Evolutionary conservation across 2,329 filamentous ascomycete species (phyloP), one percentile per base, ranked within the genome.

Genomic region (Stagonosporopsis tanaceti): DNA sequence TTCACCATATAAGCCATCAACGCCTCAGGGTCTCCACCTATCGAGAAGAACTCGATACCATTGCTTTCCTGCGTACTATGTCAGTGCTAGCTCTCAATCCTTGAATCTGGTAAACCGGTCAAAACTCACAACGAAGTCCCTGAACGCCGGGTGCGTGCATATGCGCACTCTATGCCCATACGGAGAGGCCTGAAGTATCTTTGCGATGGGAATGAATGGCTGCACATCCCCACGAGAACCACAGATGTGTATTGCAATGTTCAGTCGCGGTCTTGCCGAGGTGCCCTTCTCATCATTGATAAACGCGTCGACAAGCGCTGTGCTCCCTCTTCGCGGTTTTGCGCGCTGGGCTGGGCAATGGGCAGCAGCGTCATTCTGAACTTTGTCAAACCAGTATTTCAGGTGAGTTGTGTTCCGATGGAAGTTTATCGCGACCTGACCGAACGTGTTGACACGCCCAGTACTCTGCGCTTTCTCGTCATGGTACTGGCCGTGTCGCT

Each of bases 181-280:
- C 5, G 62, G 57, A 4, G 54, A 42, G 20, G 53, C 57, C 24
- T 68, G 74, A 0, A 87, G 68, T n/a, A 81, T 76, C 37, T 78
- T 81, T 0, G 83, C 85, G 3, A 88, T 77, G 0, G 85, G 83
- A 48, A 88, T 76, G 54, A 88, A 87, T 0, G 85, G 85, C 54
- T 88, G 85, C 2, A 86, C 82, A 65, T 86, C 84, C 6, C 84
- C 84, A 48, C 81, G 76, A 3, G 77, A 79, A 8, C 81, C 81
- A 1, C 85, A 83, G 6, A 85, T 81, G 46, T 85, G 83, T 50
- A 86, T 84, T 1, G 85, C 82, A 40, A 85, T 80, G 54, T 85
- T 84, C 30, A 85, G 32, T 38, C 53, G 50, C 6, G 66, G 64
- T 11, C 47, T 41, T 12, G 51, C 53, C 7, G 53, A 30, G 34